These are phyloP conservation scores for Solanum appendiculatum DNA, from an alignment of 257 asterid genomes.

Conservation along the genomic window DNA sequence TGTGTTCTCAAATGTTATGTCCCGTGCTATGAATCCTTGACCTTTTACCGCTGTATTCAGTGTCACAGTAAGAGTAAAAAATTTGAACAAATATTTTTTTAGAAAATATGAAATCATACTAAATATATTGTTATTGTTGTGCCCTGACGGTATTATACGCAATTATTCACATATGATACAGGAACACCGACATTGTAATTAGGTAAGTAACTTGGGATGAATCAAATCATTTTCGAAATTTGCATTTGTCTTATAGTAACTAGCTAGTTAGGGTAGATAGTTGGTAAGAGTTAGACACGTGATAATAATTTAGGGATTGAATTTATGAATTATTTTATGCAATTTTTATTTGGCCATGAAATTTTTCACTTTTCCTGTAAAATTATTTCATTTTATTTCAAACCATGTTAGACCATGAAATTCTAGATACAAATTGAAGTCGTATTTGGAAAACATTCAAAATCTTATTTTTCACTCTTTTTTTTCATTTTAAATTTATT, in stretches of 20 bases:
- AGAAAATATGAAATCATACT: background rate
- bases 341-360: too few species aligned
- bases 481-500: too few species aligned
- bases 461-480: background rate
- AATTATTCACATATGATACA: background rate
- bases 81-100: background rate
- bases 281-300: background rate
- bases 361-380: too few species aligned
- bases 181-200: background rate
- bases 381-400: background rate
- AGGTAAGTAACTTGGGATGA: background rate
- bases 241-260: background rate
- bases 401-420: too few species aligned
- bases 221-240: background rate
- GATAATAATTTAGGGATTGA: too few species aligned
- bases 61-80: background rate
- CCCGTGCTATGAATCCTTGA: constrained; percentile 47
- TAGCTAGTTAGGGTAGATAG: background rate
- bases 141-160: background rate
- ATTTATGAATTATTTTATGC: background rate
- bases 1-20: constrained; percentile 49
- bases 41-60: constrained; percentile 41
- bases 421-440: too few species aligned
- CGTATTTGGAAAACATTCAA: too few species aligned
- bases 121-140: background rate